Percentiles rank a stretch among this genome's conserved stretches.
These are phyloP conservation scores for Xylariaceae sp. DNA, from an alignment of 2,329 filamentous ascomycete species.

Conservation along the genomic window DNA sequence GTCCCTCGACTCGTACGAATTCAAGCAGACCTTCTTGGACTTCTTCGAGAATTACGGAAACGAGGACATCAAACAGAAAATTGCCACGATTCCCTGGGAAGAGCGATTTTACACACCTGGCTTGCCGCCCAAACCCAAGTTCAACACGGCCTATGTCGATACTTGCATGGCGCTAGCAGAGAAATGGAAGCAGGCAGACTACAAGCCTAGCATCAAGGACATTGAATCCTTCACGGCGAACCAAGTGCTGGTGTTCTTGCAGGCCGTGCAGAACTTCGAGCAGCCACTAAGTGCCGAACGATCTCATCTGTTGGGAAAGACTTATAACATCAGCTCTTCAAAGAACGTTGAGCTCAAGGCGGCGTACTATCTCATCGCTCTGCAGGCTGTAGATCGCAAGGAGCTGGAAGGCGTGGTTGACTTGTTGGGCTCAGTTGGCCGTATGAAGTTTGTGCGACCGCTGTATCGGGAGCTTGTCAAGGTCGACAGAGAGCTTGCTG, in stretches of 20 bases:
- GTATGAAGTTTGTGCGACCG: slow-evolving; percentile 96
- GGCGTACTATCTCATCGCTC: slow-evolving; percentile 75
- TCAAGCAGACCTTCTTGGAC: slow-evolving; percentile 80
- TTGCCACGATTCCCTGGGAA: slow-evolving; percentile 83
- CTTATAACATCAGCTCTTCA: slow-evolving; percentile 71
- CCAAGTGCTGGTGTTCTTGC: slow-evolving; percentile 88
- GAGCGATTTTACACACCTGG: slow-evolving; percentile 85
- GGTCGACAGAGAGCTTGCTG: slow-evolving; percentile 70
- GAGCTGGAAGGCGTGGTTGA: slow-evolving; percentile 70
- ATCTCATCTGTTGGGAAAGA: slow-evolving; percentile 68
- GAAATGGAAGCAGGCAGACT: slow-evolving; percentile 70
- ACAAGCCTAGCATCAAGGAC: slow-evolving; percentile 66
- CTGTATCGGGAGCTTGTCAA: slow-evolving; percentile 74
- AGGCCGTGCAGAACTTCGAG: slow-evolving; percentile 68
- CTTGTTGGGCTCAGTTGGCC: slow-evolving; percentile 75
- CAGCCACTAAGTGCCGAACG: slow-evolving; percentile 62
- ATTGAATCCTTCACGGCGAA: slow-evolving; percentile 75
- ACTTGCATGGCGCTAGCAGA: slow-evolving; percentile 78
- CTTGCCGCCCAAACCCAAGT: slow-evolving; percentile 83
- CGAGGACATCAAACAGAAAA: slow-evolving; percentile 58
- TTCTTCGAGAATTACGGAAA: slow-evolving; percentile 74
- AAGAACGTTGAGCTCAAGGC: slow-evolving; percentile 84
- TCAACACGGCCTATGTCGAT: slow-evolving; percentile 85
- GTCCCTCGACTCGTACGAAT: slow-evolving; percentile 90
- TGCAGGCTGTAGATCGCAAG: slow-evolving; percentile 68